Evolutionary conservation across 2,329 filamentous ascomycete species (phyloP), one percentile per base, ranked within the genome.

Genomic region (Incumbomyces delicatus): DNA sequence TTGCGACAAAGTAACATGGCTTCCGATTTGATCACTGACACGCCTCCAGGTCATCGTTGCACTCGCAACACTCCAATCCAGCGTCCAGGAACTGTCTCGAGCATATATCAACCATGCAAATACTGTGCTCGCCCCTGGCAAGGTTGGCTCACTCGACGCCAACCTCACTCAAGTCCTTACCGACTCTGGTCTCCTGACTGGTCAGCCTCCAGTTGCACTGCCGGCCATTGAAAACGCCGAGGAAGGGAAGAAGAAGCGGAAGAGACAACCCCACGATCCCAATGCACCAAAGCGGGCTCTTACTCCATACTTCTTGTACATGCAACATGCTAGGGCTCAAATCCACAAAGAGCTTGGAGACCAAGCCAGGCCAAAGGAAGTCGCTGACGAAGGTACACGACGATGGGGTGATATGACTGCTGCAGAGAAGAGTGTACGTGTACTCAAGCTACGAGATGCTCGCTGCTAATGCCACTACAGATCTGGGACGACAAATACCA

Each of bases 291-390:
- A 95, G 78, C 81, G 89, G 42, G 89, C 90, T 7, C 68, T 95
- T 61, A 96, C 90, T 5, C 88, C 90, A 2, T 95, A 94, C 73
- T 95, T 96, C 73, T 73, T 95, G 51, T 96, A 88, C 72, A 87
- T 94, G 75, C 85, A 94, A 65, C 83, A 85, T 54, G 87, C 87
- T 54, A 85, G 92, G 41, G 77, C 81, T 43, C 83, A 86, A 62
- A 92, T 96, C 57, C 83, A 85, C 48, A 75, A 73, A 30, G 87
- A 94, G 57, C 76, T 94, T 10, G 85, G 84, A 17, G 63, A 78
- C n/a, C 75, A 80, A 50, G 80, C 82, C 6, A 83, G 84, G 64
- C 89, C 90, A 63, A 87, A 87, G 60, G 87, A 89, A 48, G 85
- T 96, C 41, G 84, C 88, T 62, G 80, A 86, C 50, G 88, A 95